phyloP scores from a whole-genome alignment of 139 green algal genomes.

The Chlamydomonas sphaeroides region DNA sequence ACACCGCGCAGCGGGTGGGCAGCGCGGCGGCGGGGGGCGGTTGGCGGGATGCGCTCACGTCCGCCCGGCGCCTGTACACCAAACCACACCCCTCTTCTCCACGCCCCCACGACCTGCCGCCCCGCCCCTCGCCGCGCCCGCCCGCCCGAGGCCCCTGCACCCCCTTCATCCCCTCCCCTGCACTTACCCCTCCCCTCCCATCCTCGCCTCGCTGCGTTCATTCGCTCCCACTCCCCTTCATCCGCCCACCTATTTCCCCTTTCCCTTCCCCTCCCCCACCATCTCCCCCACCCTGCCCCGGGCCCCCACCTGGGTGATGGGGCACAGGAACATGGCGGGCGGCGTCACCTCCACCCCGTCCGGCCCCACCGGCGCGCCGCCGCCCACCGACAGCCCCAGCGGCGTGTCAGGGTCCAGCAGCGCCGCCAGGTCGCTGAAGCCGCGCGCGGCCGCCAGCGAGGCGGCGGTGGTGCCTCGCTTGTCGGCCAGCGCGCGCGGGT shows the following conservation, averaged over 20 bases:
- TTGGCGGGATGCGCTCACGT: too few relatives aligned
- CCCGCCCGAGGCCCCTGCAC: too few relatives aligned
- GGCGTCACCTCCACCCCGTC: slow-evolving; percentile 17
- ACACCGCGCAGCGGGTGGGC: too few relatives aligned
- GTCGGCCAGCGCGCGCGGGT: slow-evolving; percentile 7
- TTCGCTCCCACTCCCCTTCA: too few relatives aligned
- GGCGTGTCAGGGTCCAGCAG: slow-evolving; percentile 1
- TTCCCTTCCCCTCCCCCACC: neutral
- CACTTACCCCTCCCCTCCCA: too few relatives aligned
- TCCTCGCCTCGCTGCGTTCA: too few relatives aligned
- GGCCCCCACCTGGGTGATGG: slow-evolving; percentile 26
- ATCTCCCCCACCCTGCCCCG: neutral
- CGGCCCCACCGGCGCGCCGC: neutral
- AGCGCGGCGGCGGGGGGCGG: too few relatives aligned
- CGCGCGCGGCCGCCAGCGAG: slow-evolving; percentile 2
- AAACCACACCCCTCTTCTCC: too few relatives aligned
- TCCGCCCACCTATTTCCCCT: neutral
- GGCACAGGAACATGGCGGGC: slow-evolving; percentile 30
- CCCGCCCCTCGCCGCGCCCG: too few relatives aligned
- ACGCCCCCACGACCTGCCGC: too few relatives aligned
- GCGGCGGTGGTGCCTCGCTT: neutral
- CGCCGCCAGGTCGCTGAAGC: slow-evolving; percentile 14
- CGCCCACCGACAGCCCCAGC: neutral
- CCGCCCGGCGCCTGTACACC: too few relatives aligned
- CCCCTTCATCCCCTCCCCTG: too few relatives aligned